Evolutionary conservation across 2,329 filamentous ascomycete genomes (phyloP).

Genomic region (Akanthomyces lecanii): DNA sequence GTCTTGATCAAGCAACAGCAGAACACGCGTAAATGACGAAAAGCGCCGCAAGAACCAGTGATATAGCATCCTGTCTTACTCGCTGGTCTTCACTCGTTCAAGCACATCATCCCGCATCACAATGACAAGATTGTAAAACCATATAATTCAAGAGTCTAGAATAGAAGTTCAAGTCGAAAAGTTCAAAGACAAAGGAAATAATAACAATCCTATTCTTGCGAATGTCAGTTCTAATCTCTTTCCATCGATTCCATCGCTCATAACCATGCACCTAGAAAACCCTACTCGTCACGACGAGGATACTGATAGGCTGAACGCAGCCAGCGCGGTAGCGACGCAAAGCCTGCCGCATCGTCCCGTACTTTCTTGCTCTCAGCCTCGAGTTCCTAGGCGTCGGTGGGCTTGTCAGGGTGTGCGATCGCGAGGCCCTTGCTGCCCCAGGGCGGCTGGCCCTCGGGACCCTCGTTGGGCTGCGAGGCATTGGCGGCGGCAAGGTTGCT

Average conservation of each 20-base stretch:
- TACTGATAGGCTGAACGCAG: constrained; percentile 12
- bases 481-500: not conserved
- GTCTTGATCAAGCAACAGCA: too few species aligned
- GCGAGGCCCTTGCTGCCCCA: not conserved
- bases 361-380: constrained; percentile 3
- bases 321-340: constrained; percentile 11
- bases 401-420: not conserved
- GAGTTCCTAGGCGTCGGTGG: constrained; percentile 4
- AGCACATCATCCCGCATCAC: too few species aligned
- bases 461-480: not conserved
- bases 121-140: too few species aligned
- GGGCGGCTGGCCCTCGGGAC: constrained; percentile 1
- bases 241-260: not conserved
- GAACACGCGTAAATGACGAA: too few species aligned
- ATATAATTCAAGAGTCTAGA: not conserved
- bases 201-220: constrained; percentile 3
- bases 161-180: not conserved
- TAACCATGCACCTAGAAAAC: not conserved
- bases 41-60: too few species aligned
- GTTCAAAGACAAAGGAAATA: not conserved
- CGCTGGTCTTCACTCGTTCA: too few species aligned
- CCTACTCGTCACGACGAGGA: not conserved
- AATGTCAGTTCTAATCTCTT: not conserved
- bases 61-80: too few species aligned
- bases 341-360: not conserved